These are phyloP conservation scores for Acarospora socialis DNA, from an alignment of 2,329 filamentous ascomycete genomes.

Conservation along the genomic window DNA sequence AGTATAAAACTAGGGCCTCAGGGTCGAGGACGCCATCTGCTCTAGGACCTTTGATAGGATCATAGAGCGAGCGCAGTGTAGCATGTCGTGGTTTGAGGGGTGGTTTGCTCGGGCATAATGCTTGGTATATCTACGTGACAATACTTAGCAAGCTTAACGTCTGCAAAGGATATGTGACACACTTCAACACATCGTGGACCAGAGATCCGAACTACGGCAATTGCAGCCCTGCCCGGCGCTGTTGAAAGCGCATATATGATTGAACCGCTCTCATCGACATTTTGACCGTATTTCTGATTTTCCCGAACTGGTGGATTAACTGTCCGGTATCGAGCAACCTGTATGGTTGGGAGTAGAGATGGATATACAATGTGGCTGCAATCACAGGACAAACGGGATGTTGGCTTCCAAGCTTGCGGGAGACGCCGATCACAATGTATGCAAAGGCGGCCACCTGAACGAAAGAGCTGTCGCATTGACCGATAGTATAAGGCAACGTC, in stretches of 20 bases:
- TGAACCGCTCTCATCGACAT: conserved; percentile 26
- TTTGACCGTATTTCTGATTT: no score
- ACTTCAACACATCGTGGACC: conserved; percentile 60
- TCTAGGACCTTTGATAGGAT: conserved; percentile 32
- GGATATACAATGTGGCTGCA: no score
- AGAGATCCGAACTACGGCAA: conserved; percentile 79
- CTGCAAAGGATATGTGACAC: conserved; percentile 15
- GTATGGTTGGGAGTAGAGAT: no score
- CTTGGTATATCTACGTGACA: conserved; percentile 46
- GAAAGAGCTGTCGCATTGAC: no score
- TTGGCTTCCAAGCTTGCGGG: no score
- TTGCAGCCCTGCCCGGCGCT: conserved; percentile 69
- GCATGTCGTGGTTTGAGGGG: conserved; percentile 50
- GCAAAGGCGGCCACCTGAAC: no score
- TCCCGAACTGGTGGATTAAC: no score
- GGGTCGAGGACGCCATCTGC: conserved; percentile 49
- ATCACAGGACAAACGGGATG: no score
- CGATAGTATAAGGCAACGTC: no score
- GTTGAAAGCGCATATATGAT: conserved; percentile 93
- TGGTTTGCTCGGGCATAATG: conserved; percentile 41
- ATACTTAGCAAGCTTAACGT: background rate
- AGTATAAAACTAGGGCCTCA: conserved; percentile 66
- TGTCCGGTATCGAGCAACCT: no score
- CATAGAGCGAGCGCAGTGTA: conserved; percentile 57
- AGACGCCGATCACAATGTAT: no score